Base-by-base conservation (phyloP, 2,329 filamentous ascomycete species). In the Aspergillus thermomutatus region DNA sequence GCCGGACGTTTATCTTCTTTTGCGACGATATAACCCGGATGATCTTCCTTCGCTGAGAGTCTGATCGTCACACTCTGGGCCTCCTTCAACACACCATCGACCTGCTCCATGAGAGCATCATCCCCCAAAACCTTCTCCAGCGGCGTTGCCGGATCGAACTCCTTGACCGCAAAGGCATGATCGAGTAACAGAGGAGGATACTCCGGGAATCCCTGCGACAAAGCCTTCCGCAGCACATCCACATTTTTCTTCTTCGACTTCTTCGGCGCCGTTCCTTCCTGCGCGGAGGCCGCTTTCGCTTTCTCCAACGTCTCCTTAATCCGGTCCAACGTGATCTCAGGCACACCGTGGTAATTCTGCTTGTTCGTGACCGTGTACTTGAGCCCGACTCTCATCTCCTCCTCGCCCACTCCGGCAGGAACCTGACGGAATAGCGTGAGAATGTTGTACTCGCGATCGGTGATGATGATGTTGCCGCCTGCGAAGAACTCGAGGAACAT, bases 401-500 rank as follows among this genome's bases (percentile, higher is more conserved):
- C 92, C 68, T 96, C 88, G n/a, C 89, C 89, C 52, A 89, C 88
- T 2, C 88, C 89, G 65, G 92, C 90, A 4, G 85, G 79, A 1
- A 97, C 93, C 61, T 89, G 87, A 54, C 94, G 86, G 64, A 94
- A 79, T 21, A 99, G 77, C 0, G 89, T 86, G 37, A 97, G 73
- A 54, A 97, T 92, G 60, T 88, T 94, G 52, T 92, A 79, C 25
- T 95, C 87, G 51, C 82, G 83, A 70, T 97, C 92, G 2, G 94
- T 96, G 53, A 99, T 81, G 59, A 99, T 91, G 59, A 99, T 88
- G 71, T 99, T 99, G 48, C 94, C 94, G 52, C 90, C 90, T 1
- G 94, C 93, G 71, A 96, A 99, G 77, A 99, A 99, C 76, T 99
- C 94, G 27, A 99, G 79, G 71, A 91, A 97, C 23, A 99, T 75